Conservation (phyloP, 31 red algal genomes). For the Asparagopsis taxiformis region DNA sequence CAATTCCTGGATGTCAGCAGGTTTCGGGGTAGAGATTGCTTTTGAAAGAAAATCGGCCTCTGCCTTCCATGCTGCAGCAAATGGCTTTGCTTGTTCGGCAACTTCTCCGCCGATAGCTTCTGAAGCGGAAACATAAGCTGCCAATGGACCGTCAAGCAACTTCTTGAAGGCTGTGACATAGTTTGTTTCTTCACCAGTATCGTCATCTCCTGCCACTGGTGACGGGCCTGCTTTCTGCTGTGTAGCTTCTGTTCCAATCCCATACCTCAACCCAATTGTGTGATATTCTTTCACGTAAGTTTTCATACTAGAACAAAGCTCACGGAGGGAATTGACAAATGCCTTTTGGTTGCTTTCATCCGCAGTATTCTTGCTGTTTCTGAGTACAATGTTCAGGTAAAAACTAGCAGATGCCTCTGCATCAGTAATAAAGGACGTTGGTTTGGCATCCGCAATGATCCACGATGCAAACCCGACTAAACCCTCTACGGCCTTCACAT, state of each 20-base stretch:
- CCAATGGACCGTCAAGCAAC: conserved; percentile 67
- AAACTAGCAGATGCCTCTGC: conserved; percentile 49
- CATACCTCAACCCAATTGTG: conserved; percentile 62
- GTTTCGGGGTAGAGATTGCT: conserved; percentile 41
- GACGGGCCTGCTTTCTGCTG: background rate
- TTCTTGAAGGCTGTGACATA: conserved; percentile 63
- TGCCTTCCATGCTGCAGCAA: conserved; percentile 53
- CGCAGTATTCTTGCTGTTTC: conserved; percentile 27
- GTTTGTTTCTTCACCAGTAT: conserved; percentile 16
- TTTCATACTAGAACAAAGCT: conserved; percentile 22
- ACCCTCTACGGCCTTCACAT: conserved; percentile 61
- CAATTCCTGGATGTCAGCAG: conserved; percentile 59
- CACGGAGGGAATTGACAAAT: conserved; percentile 37
- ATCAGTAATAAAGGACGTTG: conserved; percentile 59
- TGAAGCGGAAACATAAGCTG: conserved; percentile 51
- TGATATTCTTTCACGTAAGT: conserved; percentile 68
- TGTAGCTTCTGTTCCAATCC: conserved; percentile 30
- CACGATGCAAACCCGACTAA: conserved; percentile 50
- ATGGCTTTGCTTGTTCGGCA: conserved; percentile 19
- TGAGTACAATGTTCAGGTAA: conserved; percentile 63
- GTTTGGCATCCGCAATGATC: conserved; percentile 60
- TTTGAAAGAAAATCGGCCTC: conserved; percentile 59
- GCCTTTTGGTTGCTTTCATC: conserved; percentile 32
- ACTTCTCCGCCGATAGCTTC: conserved; percentile 55
- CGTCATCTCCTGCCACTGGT: conserved; percentile 9